Percentiles rank a stretch among this genome's conserved stretches.
phyloP scores from a whole-genome alignment of 1,284 basidiomycete genomes.

The Cutaneotrichosporon arboriforme region DNA sequence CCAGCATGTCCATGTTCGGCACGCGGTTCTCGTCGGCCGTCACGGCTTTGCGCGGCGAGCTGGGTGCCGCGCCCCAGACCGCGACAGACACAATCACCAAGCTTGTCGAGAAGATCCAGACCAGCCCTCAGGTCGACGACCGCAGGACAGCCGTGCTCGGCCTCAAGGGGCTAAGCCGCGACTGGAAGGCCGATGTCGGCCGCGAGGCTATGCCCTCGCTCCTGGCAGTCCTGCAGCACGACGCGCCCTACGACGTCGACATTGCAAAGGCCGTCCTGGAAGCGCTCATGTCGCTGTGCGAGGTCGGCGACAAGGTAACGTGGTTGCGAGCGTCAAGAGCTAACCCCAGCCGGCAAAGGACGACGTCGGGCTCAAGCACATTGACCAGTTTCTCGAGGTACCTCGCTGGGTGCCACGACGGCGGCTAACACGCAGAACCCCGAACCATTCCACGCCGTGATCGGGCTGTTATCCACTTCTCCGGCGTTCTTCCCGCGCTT shows the following conservation, averaged over 20 bases:
- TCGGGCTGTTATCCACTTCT: constrained; percentile 61
- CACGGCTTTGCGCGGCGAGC: constrained; percentile 45
- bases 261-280: constrained; percentile 86
- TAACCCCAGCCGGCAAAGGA: constrained; percentile 46
- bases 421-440: constrained; percentile 44
- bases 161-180: constrained; percentile 83
- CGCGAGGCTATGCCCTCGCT: constrained; percentile 67
- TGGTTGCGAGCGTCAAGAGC: not conserved
- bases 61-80: constrained; percentile 59
- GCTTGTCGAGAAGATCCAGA: constrained; percentile 81
- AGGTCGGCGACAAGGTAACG: constrained; percentile 43
- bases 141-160: constrained; percentile 84
- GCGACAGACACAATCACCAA: constrained; percentile 77
- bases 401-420: no score
- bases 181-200: constrained; percentile 84
- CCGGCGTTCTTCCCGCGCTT: constrained; percentile 77
- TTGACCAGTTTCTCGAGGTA: constrained; percentile 45
- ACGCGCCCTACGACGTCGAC: constrained; percentile 80
- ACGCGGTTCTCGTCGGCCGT: constrained; percentile 44
- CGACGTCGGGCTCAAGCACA: constrained; percentile 50
- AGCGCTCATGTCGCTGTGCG: constrained; percentile 59
- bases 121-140: constrained; percentile 78
- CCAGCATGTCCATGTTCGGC: constrained; percentile 20
- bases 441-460: constrained; percentile 67
- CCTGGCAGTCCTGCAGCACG: constrained; percentile 72